Base-by-base conservation (phyloP, 148 eudicot species). In the Chenopodium formosanum region DNA sequence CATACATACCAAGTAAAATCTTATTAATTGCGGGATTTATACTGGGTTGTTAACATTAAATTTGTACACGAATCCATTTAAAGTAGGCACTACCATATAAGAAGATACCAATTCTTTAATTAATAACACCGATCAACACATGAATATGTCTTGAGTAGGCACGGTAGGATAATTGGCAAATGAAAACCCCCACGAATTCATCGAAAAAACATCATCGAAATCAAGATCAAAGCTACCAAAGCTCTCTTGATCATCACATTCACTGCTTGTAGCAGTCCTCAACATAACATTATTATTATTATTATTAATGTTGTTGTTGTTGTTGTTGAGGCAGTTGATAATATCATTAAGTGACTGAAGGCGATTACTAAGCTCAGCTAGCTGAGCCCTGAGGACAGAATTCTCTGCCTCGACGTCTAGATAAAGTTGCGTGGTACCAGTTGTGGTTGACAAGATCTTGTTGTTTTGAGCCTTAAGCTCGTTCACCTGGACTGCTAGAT, bases 341-440 rank as follows among this genome's bases (percentile, higher is more conserved):
- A 94, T 90, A 2, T 90, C 88, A 40, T 84, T 89, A 29, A 94
- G 85, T 4, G 95, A 90, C 34, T 84, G 75, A 7, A 91, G 80
- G 75, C 91, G 78, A 62, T 92, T 87, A 34, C 60, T 88, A 66
- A 94, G 86, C 89, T 93, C 97, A 73, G 79, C 75, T 22, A 92
- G 47, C 84, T 90, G 97, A 64, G 94, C 93, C 69, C 83, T 80
- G 0, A 93, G 86, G 31, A 93, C 83, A 20, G 92, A 93, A 70
- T 92, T 93, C 81, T 93, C 94, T 7, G 91, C 88, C 69, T 93
- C 97, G 2, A 89, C 23, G 44, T 79, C 86, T 48, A 87, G 44
- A 63, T 78, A 84, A 29, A 85, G 74, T 78, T 89, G 95, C 27
- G 85, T 77, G 2, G 89, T 89, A 17, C 80, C 56, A 22, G 75